Base-by-base conservation (phyloP, 345 rosid species). In the Draba incana region DNA sequence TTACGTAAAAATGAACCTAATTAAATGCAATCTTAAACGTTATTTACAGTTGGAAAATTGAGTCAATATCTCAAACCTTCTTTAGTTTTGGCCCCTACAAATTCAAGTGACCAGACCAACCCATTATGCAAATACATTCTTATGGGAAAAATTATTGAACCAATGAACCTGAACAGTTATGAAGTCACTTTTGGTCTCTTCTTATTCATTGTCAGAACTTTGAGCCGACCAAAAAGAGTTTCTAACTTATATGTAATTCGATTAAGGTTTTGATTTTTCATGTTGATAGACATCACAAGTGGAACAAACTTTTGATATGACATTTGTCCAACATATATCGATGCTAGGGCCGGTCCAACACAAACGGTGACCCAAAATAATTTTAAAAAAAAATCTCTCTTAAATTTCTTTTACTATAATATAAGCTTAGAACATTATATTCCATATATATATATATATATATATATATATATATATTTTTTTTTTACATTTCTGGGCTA, bases 41-140 rank as follows among this genome's bases (percentile, higher is more conserved):
- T 23, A 23, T 44, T 69, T 42, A 12, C 28, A 30, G 23, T 37
- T 27, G 39, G 31, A 24, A 15, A 62, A 62, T 8, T 12, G 47
- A 61, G 53, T 72, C 53, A 51, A 43, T 35, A 51, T 15, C 62
- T 44, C 35, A 59, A 44, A 24, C 24, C 33, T 33, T 65, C 47
- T 57, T 49, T 23, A 35, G 13, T 58, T 33, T 58, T 59, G 72
- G 52, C 77, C 72, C 77, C 72, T 59, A 66, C 71, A 66, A 35
- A 62, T 15, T 52, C 41, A 66, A 59, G 61, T 46, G 39, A 72
- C 59, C 50, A 56, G 65, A 48, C 64, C 31, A 66, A 35, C 42
- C 48, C 72, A 74, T 57, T 66, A 66, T 73, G 25, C 12, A 49
- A 51, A 73, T 37, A 59, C 53, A 10, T 66, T 59, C 23, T 58